Conservation (phyloP, 2,329 filamentous ascomycete species). For the Hypoxylon sp. region DNA sequence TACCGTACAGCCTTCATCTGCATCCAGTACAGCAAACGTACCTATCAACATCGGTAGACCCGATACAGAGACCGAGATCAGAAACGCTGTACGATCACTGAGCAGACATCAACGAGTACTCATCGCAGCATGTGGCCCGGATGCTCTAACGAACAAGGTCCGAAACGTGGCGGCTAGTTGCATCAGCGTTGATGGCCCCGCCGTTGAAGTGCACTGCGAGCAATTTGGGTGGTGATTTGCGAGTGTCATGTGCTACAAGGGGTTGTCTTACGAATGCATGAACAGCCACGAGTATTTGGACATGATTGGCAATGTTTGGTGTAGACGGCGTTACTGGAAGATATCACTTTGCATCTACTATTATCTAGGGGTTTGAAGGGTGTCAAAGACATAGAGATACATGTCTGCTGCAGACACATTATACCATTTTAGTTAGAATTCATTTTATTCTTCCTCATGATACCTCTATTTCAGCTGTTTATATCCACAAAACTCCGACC, state of each 20-base stretch:
- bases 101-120: conserved; percentile 50
- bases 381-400: conserved; percentile 7
- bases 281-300: not conserved
- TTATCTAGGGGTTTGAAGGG: conserved; percentile 6
- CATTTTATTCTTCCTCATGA: too few relatives aligned
- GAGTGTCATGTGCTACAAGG: not conserved
- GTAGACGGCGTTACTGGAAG: conserved; percentile 27
- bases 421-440: too few relatives aligned
- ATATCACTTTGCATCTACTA: conserved; percentile 12
- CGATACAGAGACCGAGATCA: conserved; percentile 51
- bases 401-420: conserved; percentile 3
- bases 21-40: conserved; percentile 37
- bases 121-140: conserved; percentile 59
- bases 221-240: conserved; percentile 55
- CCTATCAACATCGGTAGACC: conserved; percentile 52
- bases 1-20: conserved; percentile 16
- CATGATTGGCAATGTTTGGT: conserved; percentile 5
- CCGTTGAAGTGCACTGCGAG: conserved; percentile 61
- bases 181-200: conserved; percentile 55
- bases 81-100: conserved; percentile 48
- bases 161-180: conserved; percentile 54
- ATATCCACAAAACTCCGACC: too few relatives aligned
- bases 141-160: conserved; percentile 54
- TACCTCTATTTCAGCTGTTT: too few relatives aligned
- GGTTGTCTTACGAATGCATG: conserved; percentile 5